Percentiles rank a stretch among this genome's conserved stretches.
These are phyloP conservation scores for Diaporthe ilicicola DNA, from an alignment of 2,329 filamentous ascomycete species.

Conservation along the genomic window DNA sequence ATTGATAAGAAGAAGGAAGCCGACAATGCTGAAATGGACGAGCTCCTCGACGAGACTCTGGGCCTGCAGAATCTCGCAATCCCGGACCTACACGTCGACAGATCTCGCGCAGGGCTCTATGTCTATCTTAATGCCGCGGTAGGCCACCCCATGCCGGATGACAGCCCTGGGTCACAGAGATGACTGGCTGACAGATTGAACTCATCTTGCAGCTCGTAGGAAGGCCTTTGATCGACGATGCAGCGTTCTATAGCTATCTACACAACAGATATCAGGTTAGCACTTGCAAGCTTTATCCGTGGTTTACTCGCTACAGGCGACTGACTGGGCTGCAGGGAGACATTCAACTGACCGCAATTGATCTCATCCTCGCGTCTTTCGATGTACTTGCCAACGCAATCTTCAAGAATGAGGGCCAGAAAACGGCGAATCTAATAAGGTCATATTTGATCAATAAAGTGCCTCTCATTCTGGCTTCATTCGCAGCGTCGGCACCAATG, in stretches of 20 bases:
- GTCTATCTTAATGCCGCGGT: constrained; percentile 86
- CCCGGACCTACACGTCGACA: constrained; percentile 73
- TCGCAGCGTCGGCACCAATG: constrained; percentile 65
- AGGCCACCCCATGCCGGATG: constrained; percentile 33
- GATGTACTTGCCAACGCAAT: constrained; percentile 89
- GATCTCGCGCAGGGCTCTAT: constrained; percentile 84
- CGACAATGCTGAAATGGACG: constrained; percentile 61
- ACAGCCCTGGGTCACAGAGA: constrained; percentile 40
- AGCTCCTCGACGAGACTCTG: constrained; percentile 65
- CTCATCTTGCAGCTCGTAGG: constrained; percentile 70
- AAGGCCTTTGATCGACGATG: constrained; percentile 84
- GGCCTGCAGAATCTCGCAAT: constrained; percentile 64
- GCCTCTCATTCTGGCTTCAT: constrained; percentile 61
- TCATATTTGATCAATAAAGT: constrained; percentile 83
- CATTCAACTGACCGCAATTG: constrained; percentile 77
- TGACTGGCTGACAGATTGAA: not conserved
- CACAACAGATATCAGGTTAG: constrained; percentile 83
- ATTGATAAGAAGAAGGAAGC: constrained; percentile 60
- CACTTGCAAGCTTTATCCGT: not conserved
- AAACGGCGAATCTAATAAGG: constrained; percentile 76
- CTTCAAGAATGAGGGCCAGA: constrained; percentile 67
- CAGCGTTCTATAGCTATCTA: constrained; percentile 79
- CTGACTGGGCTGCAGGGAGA: constrained; percentile 67
- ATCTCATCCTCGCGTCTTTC: constrained; percentile 88
- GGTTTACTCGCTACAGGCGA: not conserved